Percentiles rank a stretch among this genome's conserved stretches.
These are phyloP conservation scores for Solanum habrochaites DNA, from an alignment of 257 asterid species.

Conservation along the genomic window DNA sequence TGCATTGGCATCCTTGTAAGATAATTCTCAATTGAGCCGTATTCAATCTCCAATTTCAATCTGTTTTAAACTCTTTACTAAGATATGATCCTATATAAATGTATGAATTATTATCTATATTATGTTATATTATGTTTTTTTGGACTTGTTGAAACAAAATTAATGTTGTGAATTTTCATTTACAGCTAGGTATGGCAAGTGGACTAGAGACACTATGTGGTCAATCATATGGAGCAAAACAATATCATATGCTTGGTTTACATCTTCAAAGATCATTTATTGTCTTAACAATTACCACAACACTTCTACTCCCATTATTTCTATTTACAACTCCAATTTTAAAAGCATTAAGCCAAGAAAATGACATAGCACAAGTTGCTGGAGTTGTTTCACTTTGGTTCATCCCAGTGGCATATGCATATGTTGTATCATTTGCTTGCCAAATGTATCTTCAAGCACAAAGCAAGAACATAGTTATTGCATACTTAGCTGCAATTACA, in stretches of 20 bases:
- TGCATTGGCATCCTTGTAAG: constrained; percentile 23
- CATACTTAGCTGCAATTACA: constrained; percentile 44
- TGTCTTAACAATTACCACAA: constrained; percentile 19
- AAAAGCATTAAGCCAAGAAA: constrained; percentile 52
- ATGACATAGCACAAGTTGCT: constrained; percentile 31
- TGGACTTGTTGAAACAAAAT: neutral
- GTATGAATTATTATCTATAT: too few relatives aligned
- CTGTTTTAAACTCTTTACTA: too few relatives aligned
- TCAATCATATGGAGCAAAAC: constrained; percentile 8
- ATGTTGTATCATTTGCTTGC: constrained; percentile 40
- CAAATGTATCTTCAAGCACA: constrained; percentile 77
- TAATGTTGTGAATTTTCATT: neutral
- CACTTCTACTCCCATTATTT: constrained; percentile 33
- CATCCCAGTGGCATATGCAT: constrained; percentile 47
- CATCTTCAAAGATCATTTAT: constrained; percentile 81
- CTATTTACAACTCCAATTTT: constrained; percentile 44
- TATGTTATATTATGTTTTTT: neutral
- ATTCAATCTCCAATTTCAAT: too few relatives aligned
- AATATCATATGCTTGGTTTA: constrained; percentile 68
- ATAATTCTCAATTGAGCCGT: too few relatives aligned
- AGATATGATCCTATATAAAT: too few relatives aligned
- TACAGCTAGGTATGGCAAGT: constrained; percentile 68
- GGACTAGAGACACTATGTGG: constrained; percentile 72
- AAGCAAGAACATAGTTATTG: constrained; percentile 63
- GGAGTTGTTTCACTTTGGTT: constrained; percentile 38